These are phyloP conservation scores for Cucumis variabilis DNA, from an alignment of 331 rosid genomes.

Conservation along the genomic window DNA sequence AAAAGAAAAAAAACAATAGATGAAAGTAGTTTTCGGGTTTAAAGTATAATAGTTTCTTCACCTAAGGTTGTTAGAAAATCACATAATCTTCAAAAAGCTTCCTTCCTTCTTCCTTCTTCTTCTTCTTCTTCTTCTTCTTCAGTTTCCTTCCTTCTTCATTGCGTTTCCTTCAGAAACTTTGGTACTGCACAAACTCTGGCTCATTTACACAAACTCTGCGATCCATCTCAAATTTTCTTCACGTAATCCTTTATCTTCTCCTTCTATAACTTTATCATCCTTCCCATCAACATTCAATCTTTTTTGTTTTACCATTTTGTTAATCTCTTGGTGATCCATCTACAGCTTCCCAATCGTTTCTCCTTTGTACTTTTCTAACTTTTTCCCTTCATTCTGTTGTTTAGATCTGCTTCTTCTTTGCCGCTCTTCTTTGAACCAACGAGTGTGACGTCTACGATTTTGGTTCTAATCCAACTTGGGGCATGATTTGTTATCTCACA, in stretches of 20 bases:
- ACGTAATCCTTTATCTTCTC: not conserved
- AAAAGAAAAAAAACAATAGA: not conserved
- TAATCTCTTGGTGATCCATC: conserved; percentile 63
- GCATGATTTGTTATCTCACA: conserved; percentile 64
- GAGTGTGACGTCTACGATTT: conserved; percentile 48
- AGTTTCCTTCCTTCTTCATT: conserved; percentile 25
- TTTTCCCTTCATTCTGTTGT: conserved; percentile 20
- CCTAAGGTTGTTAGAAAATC: conserved; percentile 27
- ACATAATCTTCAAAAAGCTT: conserved; percentile 15
- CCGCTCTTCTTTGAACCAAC: conserved; percentile 53
- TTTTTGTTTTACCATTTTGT: conserved; percentile 51
- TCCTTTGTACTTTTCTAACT: conserved; percentile 27
- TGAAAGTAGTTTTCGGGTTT: not conserved
- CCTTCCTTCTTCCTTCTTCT: not conserved
- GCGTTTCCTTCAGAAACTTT: not conserved
- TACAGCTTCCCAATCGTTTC: conserved; percentile 41
- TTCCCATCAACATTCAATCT: no score
- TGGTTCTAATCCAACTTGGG: conserved; percentile 42
- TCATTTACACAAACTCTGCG: not conserved
- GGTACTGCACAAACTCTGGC: conserved; percentile 2
- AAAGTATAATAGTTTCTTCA: conserved; percentile 10
- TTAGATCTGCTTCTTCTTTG: conserved; percentile 77
- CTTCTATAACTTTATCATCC: conserved; percentile 18
- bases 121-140: not conserved
- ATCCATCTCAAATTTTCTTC: not conserved